phyloP scores from a whole-genome alignment of 768 basidiomycete genomes.

The Xerocomus potaroensis region DNA sequence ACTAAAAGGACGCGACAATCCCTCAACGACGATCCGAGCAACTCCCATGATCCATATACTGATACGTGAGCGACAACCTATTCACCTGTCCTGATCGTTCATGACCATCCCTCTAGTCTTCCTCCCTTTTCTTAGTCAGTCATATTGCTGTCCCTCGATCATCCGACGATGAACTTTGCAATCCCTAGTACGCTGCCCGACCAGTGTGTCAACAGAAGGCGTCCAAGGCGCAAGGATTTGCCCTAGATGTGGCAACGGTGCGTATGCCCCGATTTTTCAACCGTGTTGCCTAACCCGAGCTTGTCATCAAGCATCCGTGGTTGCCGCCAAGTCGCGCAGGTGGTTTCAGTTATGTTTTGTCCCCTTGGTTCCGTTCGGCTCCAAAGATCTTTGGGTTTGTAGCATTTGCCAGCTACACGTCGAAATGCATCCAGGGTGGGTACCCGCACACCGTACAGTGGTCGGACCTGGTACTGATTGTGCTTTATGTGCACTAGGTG shows the following conservation, averaged over 20 bases:
- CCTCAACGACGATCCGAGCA: too few species aligned
- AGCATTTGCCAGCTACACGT: slow-evolving; percentile 65
- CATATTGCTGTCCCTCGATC: too few species aligned
- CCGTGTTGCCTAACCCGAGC: neutral
- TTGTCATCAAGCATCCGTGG: slow-evolving; percentile 45
- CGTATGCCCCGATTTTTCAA: slow-evolving; percentile 8
- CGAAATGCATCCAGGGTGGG: slow-evolving; percentile 49
- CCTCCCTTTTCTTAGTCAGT: too few species aligned
- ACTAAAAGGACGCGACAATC: too few species aligned
- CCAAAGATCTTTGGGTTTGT: slow-evolving; percentile 66
- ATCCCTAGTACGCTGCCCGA: slow-evolving; percentile 60
- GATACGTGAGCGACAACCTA: too few species aligned
- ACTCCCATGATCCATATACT: too few species aligned
- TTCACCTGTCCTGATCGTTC: too few species aligned
- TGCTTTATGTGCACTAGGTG: slow-evolving; percentile 20
- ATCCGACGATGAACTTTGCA: neutral
- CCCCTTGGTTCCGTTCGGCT: slow-evolving; percentile 61
- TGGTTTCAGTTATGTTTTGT: slow-evolving; percentile 81
- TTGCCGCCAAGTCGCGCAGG: slow-evolving; percentile 57
- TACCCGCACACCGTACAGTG: neutral
- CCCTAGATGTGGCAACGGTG: slow-evolving; percentile 71
- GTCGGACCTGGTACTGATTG: neutral
- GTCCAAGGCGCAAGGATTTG: slow-evolving; percentile 53
- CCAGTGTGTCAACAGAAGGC: slow-evolving; percentile 52
- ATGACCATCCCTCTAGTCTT: too few species aligned